Percentiles rank a stretch among this genome's conserved stretches.
phyloP scores from a whole-genome alignment of 169 alveolate genomes.

The Cyclospora cayetanensis region DNA sequence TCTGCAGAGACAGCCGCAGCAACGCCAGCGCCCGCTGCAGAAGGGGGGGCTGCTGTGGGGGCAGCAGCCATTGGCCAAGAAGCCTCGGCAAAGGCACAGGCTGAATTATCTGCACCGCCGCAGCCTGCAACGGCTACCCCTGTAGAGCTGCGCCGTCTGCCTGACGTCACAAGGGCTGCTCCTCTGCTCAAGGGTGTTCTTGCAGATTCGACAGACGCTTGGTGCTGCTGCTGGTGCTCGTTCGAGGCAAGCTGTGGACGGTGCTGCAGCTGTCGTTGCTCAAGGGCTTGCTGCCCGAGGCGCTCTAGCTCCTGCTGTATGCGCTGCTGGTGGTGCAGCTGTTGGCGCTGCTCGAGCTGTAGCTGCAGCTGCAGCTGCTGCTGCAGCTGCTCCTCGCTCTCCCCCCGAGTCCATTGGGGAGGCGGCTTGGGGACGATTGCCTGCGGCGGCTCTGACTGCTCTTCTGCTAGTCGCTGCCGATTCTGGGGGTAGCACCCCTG shows the following conservation, averaged over 20 bases:
- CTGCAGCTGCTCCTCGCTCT: not conserved
- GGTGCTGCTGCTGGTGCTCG: not conserved
- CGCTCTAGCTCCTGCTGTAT: constrained; percentile 32
- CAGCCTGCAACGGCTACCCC: constrained; percentile 23
- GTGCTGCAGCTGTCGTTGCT: not conserved
- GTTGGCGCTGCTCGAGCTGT: not conserved
- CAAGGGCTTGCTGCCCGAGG: constrained; percentile 10
- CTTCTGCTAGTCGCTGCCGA: constrained; percentile 7
- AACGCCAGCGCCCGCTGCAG: not conserved
- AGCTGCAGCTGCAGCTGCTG: constrained; percentile 42
- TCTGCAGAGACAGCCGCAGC: constrained; percentile 10
- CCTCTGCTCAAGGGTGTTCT: not conserved
- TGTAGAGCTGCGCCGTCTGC: constrained; percentile 47
- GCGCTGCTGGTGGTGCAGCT: not conserved
- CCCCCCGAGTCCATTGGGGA: not conserved
- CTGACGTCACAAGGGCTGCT: not conserved
- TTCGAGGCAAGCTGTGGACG: not conserved
- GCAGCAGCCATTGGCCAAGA: not conserved
- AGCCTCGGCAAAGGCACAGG: not conserved
- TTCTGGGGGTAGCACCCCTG: not conserved
- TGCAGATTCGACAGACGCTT: not conserved
- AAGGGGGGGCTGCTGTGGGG: not conserved
- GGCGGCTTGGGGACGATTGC: not conserved
- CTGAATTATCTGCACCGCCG: constrained; percentile 4
- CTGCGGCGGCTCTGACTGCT: no score